These are phyloP conservation scores for Phlebiopsis gigantea DNA, from an alignment of 768 basidiomycete genomes.

Conservation along the genomic window DNA sequence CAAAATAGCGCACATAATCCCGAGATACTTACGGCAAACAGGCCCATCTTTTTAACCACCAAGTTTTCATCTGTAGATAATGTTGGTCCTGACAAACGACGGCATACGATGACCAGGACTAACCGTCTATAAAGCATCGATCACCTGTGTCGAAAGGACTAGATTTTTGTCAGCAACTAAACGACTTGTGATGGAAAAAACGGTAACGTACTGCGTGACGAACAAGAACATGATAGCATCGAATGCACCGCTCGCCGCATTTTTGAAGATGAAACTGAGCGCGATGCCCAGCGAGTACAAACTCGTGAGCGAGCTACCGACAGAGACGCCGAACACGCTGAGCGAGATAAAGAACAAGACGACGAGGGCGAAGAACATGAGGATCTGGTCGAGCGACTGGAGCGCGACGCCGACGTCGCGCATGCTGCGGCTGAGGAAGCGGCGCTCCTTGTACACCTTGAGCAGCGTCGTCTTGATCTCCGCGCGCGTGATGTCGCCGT, in stretches of 20 bases:
- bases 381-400: slow-evolving; percentile 54
- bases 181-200: not conserved
- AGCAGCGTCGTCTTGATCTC: slow-evolving; percentile 69
- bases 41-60: slow-evolving; percentile 74
- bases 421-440: slow-evolving; percentile 71
- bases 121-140: slow-evolving; percentile 68
- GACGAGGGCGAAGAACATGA: slow-evolving; percentile 57
- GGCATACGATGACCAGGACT: slow-evolving; percentile 12
- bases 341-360: slow-evolving; percentile 61
- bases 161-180: slow-evolving; percentile 3
- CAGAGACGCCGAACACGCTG: slow-evolving; percentile 64
- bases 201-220: slow-evolving; percentile 63
- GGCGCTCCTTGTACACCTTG: slow-evolving; percentile 73
- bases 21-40: slow-evolving; percentile 54
- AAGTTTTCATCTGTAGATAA: slow-evolving; percentile 49
- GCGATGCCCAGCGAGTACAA: slow-evolving; percentile 70
- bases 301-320: slow-evolving; percentile 63
- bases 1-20: not conserved
- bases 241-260: slow-evolving; percentile 63
- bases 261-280: slow-evolving; percentile 79
- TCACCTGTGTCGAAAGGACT: slow-evolving; percentile 82
- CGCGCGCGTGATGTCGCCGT: slow-evolving; percentile 70
- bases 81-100: not conserved
- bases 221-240: slow-evolving; percentile 81
- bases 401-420: slow-evolving; percentile 69